Evolutionary conservation across 495 filamentous ascomycete species (phyloP).

Genomic region (Penicillium silybi): DNA sequence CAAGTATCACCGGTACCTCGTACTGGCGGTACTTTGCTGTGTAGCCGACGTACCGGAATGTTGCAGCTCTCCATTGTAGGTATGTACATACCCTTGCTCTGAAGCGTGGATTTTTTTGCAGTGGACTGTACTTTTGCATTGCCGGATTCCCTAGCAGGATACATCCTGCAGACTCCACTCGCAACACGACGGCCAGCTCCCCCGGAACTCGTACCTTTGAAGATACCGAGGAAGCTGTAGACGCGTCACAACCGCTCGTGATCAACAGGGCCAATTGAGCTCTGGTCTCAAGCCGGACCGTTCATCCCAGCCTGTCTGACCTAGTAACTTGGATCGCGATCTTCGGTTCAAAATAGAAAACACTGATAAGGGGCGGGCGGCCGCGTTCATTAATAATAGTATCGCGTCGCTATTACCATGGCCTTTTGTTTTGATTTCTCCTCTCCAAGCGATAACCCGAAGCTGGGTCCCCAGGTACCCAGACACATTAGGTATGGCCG

Average conservation of each 20-base stretch:
- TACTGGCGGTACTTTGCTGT: background rate
- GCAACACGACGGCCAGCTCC: background rate
- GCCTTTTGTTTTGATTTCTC: background rate
- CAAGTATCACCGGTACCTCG: background rate
- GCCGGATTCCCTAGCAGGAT: background rate
- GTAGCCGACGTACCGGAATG: slow-evolving; percentile 17
- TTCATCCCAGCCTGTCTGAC: slow-evolving; percentile 1
- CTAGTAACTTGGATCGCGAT: slow-evolving; percentile 6
- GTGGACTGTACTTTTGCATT: background rate
- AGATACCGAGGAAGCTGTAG: slow-evolving; percentile 1
- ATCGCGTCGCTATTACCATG: background rate
- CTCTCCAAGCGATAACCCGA: background rate
- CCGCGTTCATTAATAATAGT: background rate
- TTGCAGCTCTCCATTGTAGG: background rate
- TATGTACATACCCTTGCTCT: background rate
- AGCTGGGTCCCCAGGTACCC: background rate
- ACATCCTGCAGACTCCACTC: background rate
- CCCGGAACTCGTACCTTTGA: background rate
- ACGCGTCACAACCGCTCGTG: slow-evolving; percentile 15
- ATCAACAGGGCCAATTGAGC: background rate
- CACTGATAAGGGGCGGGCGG: background rate
- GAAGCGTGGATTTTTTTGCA: background rate
- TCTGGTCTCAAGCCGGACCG: background rate
- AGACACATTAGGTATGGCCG: slow-evolving; percentile 5
- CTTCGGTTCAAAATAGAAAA: background rate